Evolutionary conservation across 352 stramenopile species (phyloP), one percentile per base, ranked within the genome.

Genomic region (Phytophthora sojae): DNA sequence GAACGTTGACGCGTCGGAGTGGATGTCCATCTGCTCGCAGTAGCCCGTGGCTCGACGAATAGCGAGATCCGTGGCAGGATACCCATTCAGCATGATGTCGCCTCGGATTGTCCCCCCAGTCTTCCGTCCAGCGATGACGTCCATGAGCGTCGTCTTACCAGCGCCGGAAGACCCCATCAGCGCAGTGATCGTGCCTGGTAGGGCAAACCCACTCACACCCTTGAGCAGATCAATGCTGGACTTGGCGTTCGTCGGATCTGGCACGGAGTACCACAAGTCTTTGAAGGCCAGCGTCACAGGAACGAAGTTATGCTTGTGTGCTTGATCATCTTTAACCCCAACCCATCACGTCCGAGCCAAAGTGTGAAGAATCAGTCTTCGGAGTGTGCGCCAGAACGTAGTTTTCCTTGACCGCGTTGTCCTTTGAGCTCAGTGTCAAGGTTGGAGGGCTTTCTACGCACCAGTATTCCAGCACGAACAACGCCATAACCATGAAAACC

Each of bases 81-180:
- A 32, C n/a, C 93, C 95, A 73, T 98, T 98, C 11, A 98, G 57
- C 5, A 82, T 67, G 60, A 98, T 86, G 6, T 96, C 67, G 9
- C 94, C 93, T 45, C 64, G 78, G 29, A 71, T 52, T 8, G 51
- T 26, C 1, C 64, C 64, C 9, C 50, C 49, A 9, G 45, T 67
- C 26, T 71, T 71, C 0, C 57, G 58, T 57, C 64, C 57, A n/a
- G 64, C 64, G 21, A 71, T 71, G 4, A 71, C 64, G 50, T 71
- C 64, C 64, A 71, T 67, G 12, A 71, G 37, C 5, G 56, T 71
- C 4, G 64, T 71, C 37, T 97, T 88, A 71, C 23, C 93, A 95
- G 30, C 75, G 72, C 56, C 81, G 82, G 35, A 88, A 73, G 76
- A 90, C 15, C 92, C 91, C 86, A 97, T 97, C 1, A 98, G 74